Base-by-base conservation (phyloP, 1,284 basidiomycete species). In the Termitomyces sp. region DNA sequence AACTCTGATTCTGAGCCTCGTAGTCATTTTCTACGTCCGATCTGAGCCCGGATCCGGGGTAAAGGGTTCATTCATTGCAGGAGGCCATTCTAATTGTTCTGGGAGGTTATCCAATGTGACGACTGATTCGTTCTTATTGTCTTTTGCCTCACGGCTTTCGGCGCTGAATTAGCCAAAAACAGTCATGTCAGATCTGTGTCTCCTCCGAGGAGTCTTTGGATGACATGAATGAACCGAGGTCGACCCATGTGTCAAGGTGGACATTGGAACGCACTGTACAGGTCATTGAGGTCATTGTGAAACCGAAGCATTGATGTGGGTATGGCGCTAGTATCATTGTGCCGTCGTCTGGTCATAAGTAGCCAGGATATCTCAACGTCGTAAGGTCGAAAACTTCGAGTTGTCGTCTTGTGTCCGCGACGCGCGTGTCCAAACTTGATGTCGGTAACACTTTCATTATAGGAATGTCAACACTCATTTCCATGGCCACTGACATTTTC, bases 401-500 rank as follows among this genome's bases (percentile, higher is more conserved):
- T 44, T n/a, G 30, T 10, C 28, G 15, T 8, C 17, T 31, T 13
- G n/a, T 13, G 28, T 3, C 13, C 15, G 24, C 12, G 33, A 28
- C 9, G 15, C 15, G 13, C 13, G 24, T 26, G 24, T 9, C 43
- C 43, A 10, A 17, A 24, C 28, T 44, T 17, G 40, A 42, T 13
- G 7, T 24, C 24, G 24, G 24, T 24, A 24, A 24, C 24, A 21
- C 47, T n/a, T 19, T 51, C 40, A 55, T 38, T 24, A 24, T 24
- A 5, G 10, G 33, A 31, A 34, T 39, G 56, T 55, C 60, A 13
- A 28, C 48, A 66, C 65, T 65, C 33, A 62, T 41, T 61, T 53
- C 58, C 40, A 46, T 56, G 15, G 33, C 60, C 59, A 61, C 66
- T 61, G 73, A 79, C 36, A 74, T 86, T 57, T 79, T 84, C 62